Conservation (phyloP, 768 basidiomycete species). For the Leucocoprinus sp. region DNA sequence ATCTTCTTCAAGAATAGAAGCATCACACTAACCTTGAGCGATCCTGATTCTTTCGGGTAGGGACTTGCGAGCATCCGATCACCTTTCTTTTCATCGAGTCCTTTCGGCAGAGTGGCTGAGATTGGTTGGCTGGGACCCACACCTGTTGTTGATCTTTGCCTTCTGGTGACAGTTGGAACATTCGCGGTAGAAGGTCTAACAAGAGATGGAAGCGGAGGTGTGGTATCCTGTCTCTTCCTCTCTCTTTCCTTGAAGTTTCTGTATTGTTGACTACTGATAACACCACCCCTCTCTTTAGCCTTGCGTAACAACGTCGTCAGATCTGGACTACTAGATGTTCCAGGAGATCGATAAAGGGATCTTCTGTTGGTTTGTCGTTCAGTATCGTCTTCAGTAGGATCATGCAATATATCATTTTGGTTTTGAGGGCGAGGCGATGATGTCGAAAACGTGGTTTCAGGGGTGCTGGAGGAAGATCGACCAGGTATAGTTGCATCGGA, state of each 20-base stretch:
- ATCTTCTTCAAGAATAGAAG: neutral
- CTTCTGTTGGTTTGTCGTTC: conserved; percentile 60
- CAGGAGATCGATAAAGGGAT: conserved; percentile 81
- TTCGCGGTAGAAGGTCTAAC: conserved; percentile 21
- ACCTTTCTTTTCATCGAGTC: neutral
- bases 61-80: conserved; percentile 9
- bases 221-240: conserved; percentile 27
- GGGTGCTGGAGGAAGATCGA: conserved; percentile 36
- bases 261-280: conserved; percentile 24
- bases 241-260: conserved; percentile 20
- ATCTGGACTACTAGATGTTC: conserved; percentile 89
- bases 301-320: conserved; percentile 81
- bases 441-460: conserved; percentile 22
- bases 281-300: conserved; percentile 61
- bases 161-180: neutral
- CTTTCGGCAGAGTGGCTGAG: neutral
- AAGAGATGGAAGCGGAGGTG: conserved; percentile 34
- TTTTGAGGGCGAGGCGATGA: conserved; percentile 7
- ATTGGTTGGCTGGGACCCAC: neutral
- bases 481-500: conserved; percentile 17
- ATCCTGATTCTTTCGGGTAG: conserved; percentile 15
- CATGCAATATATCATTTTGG: conserved; percentile 5
- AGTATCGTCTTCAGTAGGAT: neutral
- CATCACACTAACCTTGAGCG: conserved; percentile 38
- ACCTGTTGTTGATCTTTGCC: conserved; percentile 6